Evolutionary conservation across 345 rosid species (phyloP), one percentile per base, ranked within the genome.

Genomic region (Eucalyptus tenuipes): DNA sequence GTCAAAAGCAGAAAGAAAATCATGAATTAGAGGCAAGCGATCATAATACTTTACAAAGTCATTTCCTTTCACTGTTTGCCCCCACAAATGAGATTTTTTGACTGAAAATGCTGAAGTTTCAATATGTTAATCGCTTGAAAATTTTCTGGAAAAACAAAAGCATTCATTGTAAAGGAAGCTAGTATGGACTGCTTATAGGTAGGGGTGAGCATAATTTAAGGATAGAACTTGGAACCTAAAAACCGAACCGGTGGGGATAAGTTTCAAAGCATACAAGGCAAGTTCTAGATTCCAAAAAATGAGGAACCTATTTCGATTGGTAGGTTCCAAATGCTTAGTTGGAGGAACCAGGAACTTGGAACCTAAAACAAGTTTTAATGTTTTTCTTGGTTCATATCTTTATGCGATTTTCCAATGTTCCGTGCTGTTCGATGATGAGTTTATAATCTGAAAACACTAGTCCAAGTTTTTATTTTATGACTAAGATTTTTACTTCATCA

Each of bases 141-240:
- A n/a, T 27, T 64, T 64, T 64, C 71, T 64, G 9, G 8, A 64
- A 64, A 61, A 29, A 66, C 42, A 31, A 7, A 68, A 68, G 80
- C 13, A 33, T 17, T 16, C 42, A 31, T 18, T 7, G 24, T 33
- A 68, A 68, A 68, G 80, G 80, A 31, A 31, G 37, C 40, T 68
- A 68, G 13, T 31, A 16, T 68, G 80, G 80, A 68, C 24, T 68
- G 13, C 24, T 68, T 68, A 68, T 2, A 16, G 80, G 80, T 16
- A 52, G 10, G 0, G 24, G 57, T 52, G 25, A 52, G 57, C 57
- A 52, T 18, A 7, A 52, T 18, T 52, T 52, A 52, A 52, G 4
- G 57, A 0, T 52, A 52, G 2, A 52, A 52, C 10, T 4, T 8
- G 1, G 1, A 52, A 52, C 24, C 2, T 8, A 0, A 3, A 52